Evolutionary conservation across 306 rosid genomes (phyloP), one percentile per base, ranked within the genome.

Genomic region (Vigna trinervia): DNA sequence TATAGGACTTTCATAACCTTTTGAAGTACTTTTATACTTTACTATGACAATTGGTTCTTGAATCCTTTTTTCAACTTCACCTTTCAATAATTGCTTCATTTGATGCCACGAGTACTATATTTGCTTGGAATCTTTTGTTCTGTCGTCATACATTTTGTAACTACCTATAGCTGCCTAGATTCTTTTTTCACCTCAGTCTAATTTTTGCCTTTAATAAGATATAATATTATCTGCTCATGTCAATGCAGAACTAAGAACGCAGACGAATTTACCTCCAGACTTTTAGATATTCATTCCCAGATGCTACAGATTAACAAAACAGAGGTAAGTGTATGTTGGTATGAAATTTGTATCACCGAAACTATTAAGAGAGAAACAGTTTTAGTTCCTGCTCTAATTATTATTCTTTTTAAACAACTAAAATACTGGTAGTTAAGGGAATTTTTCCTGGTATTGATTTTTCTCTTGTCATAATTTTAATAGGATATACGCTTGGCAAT

Each of bases 401-500:
- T 23, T 36, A 36, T 54, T 28, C 52, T 28, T 32, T 75, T 52
- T 3, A 12, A 45, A 53, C 45, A 1, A 39, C 45, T 39, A 39
- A 1, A 39, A 32, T 51, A 3, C 22, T 32, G 61, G 75, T 30
- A 52, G 73, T 52, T 15, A 43, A 36, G 30, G 80, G 36, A 64
- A 59, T 72, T 19, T 51, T 61, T 61, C 78, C 73, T 73, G 77
- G 71, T 70, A 57, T 26, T 79, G 45, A 34, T 36, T 23, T 51
- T 66, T 8, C 62, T 54, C 58, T 32, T 69, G 52, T 48, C 36
- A 75, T 71, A 34, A 32, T 76, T 63, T 77, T 75, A 59, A 69
- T 81, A 95, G 97, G 97, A 95, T 23, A 95, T 95, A 79, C 90
- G 99, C 20, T 65, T 95, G 88, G 99, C 97, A 58, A 86, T 95